A percentile compares a stretch with the other conserved stretches of the same genome.
Evolutionary conservation across 371 early-diverging fungal species (phyloP).

Genomic region (Lichtheimia ornata): DNA sequence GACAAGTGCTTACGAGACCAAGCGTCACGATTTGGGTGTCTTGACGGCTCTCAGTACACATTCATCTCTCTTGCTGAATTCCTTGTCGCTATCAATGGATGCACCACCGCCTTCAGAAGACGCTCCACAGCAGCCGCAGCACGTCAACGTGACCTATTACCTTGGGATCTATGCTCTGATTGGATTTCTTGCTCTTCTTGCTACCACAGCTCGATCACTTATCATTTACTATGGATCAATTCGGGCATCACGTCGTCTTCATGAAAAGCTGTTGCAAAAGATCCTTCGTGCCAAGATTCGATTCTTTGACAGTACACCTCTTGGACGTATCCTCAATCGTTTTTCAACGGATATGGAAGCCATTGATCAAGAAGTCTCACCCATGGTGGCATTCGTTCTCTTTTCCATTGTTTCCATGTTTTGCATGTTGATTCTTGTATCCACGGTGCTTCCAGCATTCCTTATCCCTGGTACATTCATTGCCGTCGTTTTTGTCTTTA

Average conservation of each 20-base stretch:
- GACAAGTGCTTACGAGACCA: constrained; percentile 37
- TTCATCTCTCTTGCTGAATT: too few relatives aligned
- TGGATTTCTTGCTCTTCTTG: constrained; percentile 44
- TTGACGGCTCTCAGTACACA: too few relatives aligned
- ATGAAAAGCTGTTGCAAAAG: constrained; percentile 62
- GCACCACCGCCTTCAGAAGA: too few relatives aligned
- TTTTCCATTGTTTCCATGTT: constrained; percentile 51
- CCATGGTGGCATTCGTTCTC: constrained; percentile 49
- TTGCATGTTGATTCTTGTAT: constrained; percentile 45
- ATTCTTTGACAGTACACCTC: constrained; percentile 87
- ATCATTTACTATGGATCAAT: constrained; percentile 50
- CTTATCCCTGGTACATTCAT: constrained; percentile 55
- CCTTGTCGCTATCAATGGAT: too few relatives aligned
- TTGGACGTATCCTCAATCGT: constrained; percentile 86
- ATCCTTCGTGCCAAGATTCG: constrained; percentile 73
- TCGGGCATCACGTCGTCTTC: constrained; percentile 53
- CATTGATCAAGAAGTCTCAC: constrained; percentile 62
- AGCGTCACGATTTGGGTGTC: too few relatives aligned
- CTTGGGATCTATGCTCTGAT: constrained; percentile 57
- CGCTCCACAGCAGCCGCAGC: background rate
- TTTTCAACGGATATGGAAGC: constrained; percentile 80
- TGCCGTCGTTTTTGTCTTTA: constrained; percentile 44
- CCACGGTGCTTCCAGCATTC: constrained; percentile 53
- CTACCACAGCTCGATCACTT: constrained; percentile 36
- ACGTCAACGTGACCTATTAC: constrained; percentile 46